These are phyloP conservation scores for Boletus sp. DNA, from an alignment of 768 basidiomycete genomes.

Conservation along the genomic window DNA sequence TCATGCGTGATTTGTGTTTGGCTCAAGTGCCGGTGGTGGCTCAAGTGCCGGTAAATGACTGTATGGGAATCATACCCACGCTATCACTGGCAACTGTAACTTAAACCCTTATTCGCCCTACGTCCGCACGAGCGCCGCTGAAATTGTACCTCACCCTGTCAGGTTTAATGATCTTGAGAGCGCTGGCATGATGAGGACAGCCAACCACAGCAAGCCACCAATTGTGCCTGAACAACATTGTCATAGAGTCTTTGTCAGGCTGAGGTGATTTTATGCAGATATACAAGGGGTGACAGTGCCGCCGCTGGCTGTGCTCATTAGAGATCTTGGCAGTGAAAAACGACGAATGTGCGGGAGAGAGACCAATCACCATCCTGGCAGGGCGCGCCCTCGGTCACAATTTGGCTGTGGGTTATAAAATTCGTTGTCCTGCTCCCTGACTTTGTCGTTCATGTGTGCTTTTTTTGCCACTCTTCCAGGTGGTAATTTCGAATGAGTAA, in stretches of 20 bases:
- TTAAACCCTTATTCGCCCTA: conserved; percentile 1
- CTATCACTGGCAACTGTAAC: background rate
- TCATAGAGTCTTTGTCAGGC: background rate
- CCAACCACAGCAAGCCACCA: background rate
- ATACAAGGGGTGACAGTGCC: background rate
- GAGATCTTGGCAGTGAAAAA: conserved; percentile 5
- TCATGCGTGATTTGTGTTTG: too few species aligned
- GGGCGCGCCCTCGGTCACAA: conserved; percentile 5
- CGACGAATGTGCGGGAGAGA: conserved; percentile 22
- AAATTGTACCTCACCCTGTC: background rate
- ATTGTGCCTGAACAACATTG: conserved; percentile 7
- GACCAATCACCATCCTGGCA: conserved; percentile 15
- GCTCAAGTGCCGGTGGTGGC: too few species aligned
- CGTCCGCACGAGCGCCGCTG: background rate
- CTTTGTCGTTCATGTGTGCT: background rate
- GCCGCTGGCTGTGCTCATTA: background rate
- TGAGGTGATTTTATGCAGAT: background rate
- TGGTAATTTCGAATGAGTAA: conserved; percentile 13
- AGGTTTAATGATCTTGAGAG: background rate
- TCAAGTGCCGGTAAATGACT: too few species aligned
- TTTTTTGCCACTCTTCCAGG: background rate
- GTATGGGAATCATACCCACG: conserved; percentile 19
- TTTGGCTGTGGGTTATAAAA: conserved; percentile 15
- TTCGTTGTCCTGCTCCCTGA: background rate
- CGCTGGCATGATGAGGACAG: background rate